Base-by-base conservation (phyloP, 2,329 filamentous ascomycete species). In the Herpomyces periplanetae region DNA sequence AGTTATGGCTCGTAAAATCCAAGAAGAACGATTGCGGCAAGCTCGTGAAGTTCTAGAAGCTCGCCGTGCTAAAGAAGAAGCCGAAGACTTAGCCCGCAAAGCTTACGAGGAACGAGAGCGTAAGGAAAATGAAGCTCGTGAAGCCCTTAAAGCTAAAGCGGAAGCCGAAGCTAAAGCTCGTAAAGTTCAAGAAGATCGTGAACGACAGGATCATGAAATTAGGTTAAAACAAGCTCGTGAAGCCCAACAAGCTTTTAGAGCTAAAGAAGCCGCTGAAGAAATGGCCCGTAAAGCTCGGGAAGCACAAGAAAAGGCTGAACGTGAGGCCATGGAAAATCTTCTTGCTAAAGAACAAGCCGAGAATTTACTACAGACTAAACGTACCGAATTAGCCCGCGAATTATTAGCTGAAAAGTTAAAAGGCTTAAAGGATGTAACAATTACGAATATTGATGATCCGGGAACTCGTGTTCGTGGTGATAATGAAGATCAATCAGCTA, bases 201-300 rank as follows among this genome's bases (percentile, higher is more conserved):
- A 36, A 36, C 22, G 34, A 36, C 16, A 32, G 32, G 13, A 33
- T 32, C 22, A 37, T 39, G 21, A 32, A 31, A 15, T 34, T 34
- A 13, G 12, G 45, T 47, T 27, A 45, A 40, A 27, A 40, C 18
- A 33, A 49, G 24, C 36, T 47, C 19, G 43, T 46, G 24, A 47
- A 43, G 28, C 40, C 45, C n/a, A 38, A 41, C 17, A 41, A 43
- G 22, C 34, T 42, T 11, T 31, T 46, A 15, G 35, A 38, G 26
- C 35, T 30, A 23, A 34, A 34, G 24, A 29, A 39, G 11, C 30
- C 29, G 15, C 36, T 38, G 21, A 27, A 34, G 10, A n/a, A n/a
- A n/a, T n/a, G n/a, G 32, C 36, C 25, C 34, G 36, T 12, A 36
- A 39, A 23, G 39, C 41, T 15, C 37, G 30, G 12, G 31, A 25